These are phyloP conservation scores for Pythium chondricola DNA, from an alignment of 352 stramenopile species.

Conservation along the genomic window DNA sequence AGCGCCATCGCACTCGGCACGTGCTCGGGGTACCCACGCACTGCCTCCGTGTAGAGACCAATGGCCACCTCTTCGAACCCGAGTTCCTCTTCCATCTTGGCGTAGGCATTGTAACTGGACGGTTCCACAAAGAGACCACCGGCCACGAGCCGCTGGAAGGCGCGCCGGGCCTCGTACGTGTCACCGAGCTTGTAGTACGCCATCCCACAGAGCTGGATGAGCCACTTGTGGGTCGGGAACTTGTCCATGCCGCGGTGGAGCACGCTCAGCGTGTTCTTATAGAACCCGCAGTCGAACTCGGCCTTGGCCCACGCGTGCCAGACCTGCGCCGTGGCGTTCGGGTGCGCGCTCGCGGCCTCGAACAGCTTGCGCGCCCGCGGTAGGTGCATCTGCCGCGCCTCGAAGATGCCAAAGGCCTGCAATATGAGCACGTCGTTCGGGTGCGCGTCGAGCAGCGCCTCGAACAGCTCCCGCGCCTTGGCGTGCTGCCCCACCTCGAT, in stretches of 20 bases:
- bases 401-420: conserved; percentile 70
- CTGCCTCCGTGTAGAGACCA: conserved; percentile 51
- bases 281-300: conserved; percentile 72
- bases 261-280: conserved; percentile 68
- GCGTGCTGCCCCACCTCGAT: conserved; percentile 45
- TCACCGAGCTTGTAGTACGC: conserved; percentile 75
- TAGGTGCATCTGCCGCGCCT: conserved; percentile 66
- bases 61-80: conserved; percentile 64
- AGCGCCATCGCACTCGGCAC: conserved; percentile 76
- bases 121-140: conserved; percentile 66
- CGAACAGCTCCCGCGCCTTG: conserved; percentile 53
- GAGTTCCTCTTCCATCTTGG: conserved; percentile 76
- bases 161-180: conserved; percentile 59
- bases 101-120: conserved; percentile 77
- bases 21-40: conserved; percentile 58
- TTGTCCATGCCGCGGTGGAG: conserved; percentile 48
- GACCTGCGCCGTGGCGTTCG: conserved; percentile 58
- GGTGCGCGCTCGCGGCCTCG: conserved; percentile 35
- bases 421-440: conserved; percentile 65
- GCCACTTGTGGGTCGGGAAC: conserved; percentile 80
- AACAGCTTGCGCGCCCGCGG: conserved; percentile 63
- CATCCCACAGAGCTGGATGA: conserved; percentile 73
- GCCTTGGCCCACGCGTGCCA: conserved; percentile 85
- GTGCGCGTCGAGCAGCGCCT: conserved; percentile 43
- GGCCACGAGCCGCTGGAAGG: conserved; percentile 68